phyloP scores from a whole-genome alignment of 2,329 filamentous ascomycete genomes.

The Hymenoscyphus albidus region DNA sequence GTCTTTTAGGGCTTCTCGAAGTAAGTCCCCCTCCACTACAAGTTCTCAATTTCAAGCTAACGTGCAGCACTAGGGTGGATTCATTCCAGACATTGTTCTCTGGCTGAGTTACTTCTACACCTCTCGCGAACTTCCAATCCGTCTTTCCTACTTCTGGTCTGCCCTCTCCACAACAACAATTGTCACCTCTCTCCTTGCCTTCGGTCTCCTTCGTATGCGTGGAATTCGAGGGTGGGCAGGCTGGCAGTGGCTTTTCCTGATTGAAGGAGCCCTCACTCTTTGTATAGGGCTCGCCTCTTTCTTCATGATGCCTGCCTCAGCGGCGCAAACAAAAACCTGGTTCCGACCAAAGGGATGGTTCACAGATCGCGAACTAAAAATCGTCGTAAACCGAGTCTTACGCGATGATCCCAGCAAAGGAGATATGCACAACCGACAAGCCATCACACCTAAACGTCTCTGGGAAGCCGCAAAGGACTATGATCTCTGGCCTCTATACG shows the following conservation, averaged over 20 bases:
- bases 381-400: slow-evolving; percentile 59
- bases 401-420: slow-evolving; percentile 49
- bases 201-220: slow-evolving; percentile 50
- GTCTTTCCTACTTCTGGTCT: slow-evolving; percentile 69
- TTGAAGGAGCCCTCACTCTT: slow-evolving; percentile 54
- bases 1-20: slow-evolving; percentile 32
- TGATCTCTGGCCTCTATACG: slow-evolving; percentile 55
- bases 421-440: slow-evolving; percentile 58
- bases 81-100: slow-evolving; percentile 61
- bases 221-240: slow-evolving; percentile 48
- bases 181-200: slow-evolving; percentile 52
- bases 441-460: slow-evolving; percentile 47
- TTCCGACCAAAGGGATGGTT: slow-evolving; percentile 62
- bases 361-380: slow-evolving; percentile 59
- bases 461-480: slow-evolving; percentile 54
- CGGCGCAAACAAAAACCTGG: slow-evolving; percentile 52
- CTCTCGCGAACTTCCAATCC: slow-evolving; percentile 61
- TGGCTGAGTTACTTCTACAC: slow-evolving; percentile 77
- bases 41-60: background rate
- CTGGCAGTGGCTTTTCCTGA: slow-evolving; percentile 53
- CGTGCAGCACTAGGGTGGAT: slow-evolving; percentile 45
- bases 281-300: slow-evolving; percentile 50
- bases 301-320: slow-evolving; percentile 56
- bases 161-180: slow-evolving; percentile 45
- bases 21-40: slow-evolving; percentile 1